Conservation (phyloP, 148 eudicot genomes). For the Beta vulgaris region DNA sequence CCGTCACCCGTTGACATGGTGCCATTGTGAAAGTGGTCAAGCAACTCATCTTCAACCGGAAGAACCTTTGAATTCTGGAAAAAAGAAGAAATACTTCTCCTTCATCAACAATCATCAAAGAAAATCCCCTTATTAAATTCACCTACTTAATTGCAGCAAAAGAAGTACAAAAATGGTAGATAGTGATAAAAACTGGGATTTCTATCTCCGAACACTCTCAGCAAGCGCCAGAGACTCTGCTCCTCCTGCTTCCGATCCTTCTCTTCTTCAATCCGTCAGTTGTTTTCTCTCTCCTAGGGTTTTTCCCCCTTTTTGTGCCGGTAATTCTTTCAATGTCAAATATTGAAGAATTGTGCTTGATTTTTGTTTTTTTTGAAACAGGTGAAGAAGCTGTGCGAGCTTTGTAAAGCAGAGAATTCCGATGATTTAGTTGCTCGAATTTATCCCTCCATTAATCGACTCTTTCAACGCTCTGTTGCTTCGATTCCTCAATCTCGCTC, state of each 20-base stretch:
- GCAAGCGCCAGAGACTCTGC: slow-evolving; percentile 69
- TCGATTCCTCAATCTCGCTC: slow-evolving; percentile 65
- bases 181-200: slow-evolving; percentile 54
- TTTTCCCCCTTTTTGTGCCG: not conserved
- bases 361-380: slow-evolving; percentile 19
- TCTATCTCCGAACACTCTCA: slow-evolving; percentile 61
- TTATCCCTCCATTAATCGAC: slow-evolving; percentile 75
- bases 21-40: too few relatives aligned
- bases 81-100: not conserved
- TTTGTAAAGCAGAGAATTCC: slow-evolving; percentile 77
- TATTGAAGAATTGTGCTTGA: not conserved
- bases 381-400: slow-evolving; percentile 70
- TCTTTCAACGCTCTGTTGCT: slow-evolving; percentile 78
- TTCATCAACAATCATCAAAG: not conserved
- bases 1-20: too few relatives aligned
- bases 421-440: slow-evolving; percentile 93
- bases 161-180: slow-evolving; percentile 35
- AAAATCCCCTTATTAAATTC: not conserved
- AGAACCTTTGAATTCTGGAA: not conserved
- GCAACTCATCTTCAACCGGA: not conserved
- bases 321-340: not conserved
- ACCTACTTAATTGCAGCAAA: not conserved
- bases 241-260: slow-evolving; percentile 74
- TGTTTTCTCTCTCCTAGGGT: slow-evolving; percentile 12
- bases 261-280: slow-evolving; percentile 66